phyloP scores from a whole-genome alignment of 1,284 basidiomycete genomes.

The Leucoagaricus sp. region DNA sequence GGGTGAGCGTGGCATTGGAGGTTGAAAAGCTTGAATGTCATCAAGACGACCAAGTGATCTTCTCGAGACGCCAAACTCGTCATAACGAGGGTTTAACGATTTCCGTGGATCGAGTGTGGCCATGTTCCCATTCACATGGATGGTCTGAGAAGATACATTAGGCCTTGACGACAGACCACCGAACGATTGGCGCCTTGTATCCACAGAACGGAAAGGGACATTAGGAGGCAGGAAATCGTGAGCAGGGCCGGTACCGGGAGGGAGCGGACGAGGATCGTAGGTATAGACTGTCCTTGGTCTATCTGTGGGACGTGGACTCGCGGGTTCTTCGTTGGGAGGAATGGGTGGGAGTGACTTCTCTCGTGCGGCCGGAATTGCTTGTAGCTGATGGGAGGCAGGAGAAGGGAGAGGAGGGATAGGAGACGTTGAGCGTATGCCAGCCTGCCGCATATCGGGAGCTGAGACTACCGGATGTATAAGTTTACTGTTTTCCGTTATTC shows the following conservation, averaged over 20 bases:
- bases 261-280: conserved; percentile 52
- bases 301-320: conserved; percentile 43
- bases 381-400: conserved; percentile 30
- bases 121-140: conserved; percentile 38
- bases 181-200: conserved; percentile 73
- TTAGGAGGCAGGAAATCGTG: conserved; percentile 60
- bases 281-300: conserved; percentile 70
- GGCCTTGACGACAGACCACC: conserved; percentile 61
- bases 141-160: conserved; percentile 46
- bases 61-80: conserved; percentile 68
- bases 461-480: conserved; percentile 52
- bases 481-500: background rate
- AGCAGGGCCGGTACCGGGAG: conserved; percentile 40
- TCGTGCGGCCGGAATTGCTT: conserved; percentile 39
- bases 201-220: conserved; percentile 59
- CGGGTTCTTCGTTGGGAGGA: conserved; percentile 59
- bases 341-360: conserved; percentile 80
- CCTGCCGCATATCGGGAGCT: conserved; percentile 58
- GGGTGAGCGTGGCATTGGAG: conserved; percentile 24
- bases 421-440: conserved; percentile 19
- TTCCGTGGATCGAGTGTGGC: conserved; percentile 31
- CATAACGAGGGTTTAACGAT: conserved; percentile 43
- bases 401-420: conserved; percentile 25
- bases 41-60: conserved; percentile 61
- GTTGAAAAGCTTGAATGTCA: conserved; percentile 41